These are phyloP conservation scores for Ophiostoma quercus DNA, from an alignment of 2,329 filamentous ascomycete species.

Conservation along the genomic window DNA sequence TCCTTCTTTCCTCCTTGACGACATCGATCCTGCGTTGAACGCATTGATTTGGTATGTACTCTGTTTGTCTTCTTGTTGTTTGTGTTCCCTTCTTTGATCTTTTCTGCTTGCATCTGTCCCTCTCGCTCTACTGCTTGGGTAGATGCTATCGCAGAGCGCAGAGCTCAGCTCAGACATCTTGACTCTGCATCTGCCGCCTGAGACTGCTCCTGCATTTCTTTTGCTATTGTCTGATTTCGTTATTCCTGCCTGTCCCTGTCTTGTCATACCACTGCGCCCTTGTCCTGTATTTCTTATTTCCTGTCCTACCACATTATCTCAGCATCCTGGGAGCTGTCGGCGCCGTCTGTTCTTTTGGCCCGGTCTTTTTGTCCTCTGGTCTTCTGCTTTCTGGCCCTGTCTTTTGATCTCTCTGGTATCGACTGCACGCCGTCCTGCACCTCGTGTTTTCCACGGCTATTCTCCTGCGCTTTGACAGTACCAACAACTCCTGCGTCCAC, in stretches of 20 bases:
- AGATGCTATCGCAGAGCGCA: neutral
- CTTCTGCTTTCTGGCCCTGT: neutral
- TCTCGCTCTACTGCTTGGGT: neutral
- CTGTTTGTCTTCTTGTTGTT: neutral
- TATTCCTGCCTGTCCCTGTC: neutral
- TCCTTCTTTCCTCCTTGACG: neutral
- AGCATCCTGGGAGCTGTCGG: neutral
- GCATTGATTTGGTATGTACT: neutral
- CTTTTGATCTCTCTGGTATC: neutral
- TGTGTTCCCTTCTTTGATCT: neutral
- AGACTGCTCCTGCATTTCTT: slow-evolving; percentile 1
- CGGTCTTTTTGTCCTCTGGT: neutral
- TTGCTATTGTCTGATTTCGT: neutral
- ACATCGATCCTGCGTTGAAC: slow-evolving; percentile 3
- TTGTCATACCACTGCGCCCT: slow-evolving; percentile 15
- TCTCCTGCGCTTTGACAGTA: neutral
- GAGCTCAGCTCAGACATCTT: neutral
- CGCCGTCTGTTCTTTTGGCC: neutral
- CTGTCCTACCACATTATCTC: slow-evolving; percentile 5
- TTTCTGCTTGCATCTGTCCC: neutral
- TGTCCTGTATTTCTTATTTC: neutral
- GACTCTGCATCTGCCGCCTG: neutral
- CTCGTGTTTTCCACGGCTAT: neutral
- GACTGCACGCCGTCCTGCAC: neutral
- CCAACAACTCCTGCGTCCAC: neutral